Evolutionary conservation across 441 rosid genomes (phyloP).

Genomic region (Populus trichocarpa): DNA sequence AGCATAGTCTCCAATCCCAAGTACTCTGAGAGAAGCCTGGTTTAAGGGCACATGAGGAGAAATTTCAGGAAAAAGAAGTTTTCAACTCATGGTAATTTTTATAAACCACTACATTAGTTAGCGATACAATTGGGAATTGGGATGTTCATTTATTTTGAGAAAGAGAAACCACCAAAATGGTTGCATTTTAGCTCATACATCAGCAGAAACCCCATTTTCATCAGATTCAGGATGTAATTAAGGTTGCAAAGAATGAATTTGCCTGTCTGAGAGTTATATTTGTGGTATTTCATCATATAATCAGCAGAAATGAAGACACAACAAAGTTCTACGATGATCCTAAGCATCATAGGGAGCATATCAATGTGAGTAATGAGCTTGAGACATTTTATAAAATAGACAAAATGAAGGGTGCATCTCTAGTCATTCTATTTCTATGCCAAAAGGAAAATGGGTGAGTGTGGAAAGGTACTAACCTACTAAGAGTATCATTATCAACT

Average conservation of each 20-base stretch:
- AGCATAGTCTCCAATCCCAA: slow-evolving; percentile 31
- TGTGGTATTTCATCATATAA: neutral
- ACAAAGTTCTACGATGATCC: neutral
- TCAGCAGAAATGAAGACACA: neutral
- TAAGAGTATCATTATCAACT: slow-evolving; percentile 56
- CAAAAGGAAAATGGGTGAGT: neutral
- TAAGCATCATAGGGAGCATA: neutral
- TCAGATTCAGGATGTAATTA: neutral
- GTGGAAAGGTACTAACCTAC: slow-evolving; percentile 39
- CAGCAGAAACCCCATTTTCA: neutral
- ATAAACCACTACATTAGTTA: neutral
- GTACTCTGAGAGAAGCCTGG: slow-evolving; percentile 15
- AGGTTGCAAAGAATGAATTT: neutral
- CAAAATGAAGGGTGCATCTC: neutral
- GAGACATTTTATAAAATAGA: neutral
- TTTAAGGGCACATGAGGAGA: neutral
- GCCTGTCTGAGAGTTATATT: neutral
- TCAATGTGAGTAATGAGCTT: neutral
- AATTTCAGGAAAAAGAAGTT: neutral
- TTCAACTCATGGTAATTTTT: neutral
- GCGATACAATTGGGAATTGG: neutral
- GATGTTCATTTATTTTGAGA: neutral
- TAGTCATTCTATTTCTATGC: neutral
- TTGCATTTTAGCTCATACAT: neutral
- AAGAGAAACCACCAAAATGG: neutral